A percentile compares a stretch with the other conserved stretches of the same genome.
Evolutionary conservation across 1,284 basidiomycete genomes (phyloP).

Genomic region (Papiliotrema terrestris): DNA sequence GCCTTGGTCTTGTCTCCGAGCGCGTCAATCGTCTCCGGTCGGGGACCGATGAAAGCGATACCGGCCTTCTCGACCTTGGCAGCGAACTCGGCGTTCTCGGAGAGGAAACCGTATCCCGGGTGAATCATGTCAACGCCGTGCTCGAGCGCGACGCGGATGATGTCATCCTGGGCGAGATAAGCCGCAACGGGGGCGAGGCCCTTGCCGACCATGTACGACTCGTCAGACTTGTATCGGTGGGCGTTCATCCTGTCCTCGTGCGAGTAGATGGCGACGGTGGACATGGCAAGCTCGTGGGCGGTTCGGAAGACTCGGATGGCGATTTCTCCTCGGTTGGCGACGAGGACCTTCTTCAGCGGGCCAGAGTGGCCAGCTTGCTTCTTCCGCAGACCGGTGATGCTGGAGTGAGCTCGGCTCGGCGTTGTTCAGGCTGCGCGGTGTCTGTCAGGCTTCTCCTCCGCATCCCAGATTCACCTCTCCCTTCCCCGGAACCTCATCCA

Average conservation of each 20-base stretch:
- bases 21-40: constrained; percentile 94
- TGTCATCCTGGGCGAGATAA: constrained; percentile 96
- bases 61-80: constrained; percentile 96
- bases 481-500: too few species aligned
- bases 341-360: constrained; percentile 86
- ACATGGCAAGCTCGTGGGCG: constrained; percentile 98
- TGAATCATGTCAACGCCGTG: constrained; percentile 99
- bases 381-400: constrained; percentile 84
- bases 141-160: constrained; percentile 89
- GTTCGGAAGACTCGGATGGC: constrained; percentile 98
- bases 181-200: constrained; percentile 93
- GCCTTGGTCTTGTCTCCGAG: constrained; percentile 99
- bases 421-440: too few species aligned
- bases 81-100: constrained; percentile 95
- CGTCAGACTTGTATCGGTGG: constrained; percentile 98
- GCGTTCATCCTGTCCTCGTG: constrained; percentile 94
- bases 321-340: constrained; percentile 98
- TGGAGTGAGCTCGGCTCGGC: constrained; percentile 51
- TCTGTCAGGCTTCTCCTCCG: too few species aligned
- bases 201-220: constrained; percentile 96
- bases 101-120: constrained; percentile 96
- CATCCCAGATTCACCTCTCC: too few species aligned
- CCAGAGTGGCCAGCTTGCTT: constrained; percentile 88
- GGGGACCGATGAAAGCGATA: constrained; percentile 93
- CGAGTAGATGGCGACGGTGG: constrained; percentile 98